phyloP scores from a whole-genome alignment of 768 basidiomycete species.

The Favolaschia claudopus region DNA sequence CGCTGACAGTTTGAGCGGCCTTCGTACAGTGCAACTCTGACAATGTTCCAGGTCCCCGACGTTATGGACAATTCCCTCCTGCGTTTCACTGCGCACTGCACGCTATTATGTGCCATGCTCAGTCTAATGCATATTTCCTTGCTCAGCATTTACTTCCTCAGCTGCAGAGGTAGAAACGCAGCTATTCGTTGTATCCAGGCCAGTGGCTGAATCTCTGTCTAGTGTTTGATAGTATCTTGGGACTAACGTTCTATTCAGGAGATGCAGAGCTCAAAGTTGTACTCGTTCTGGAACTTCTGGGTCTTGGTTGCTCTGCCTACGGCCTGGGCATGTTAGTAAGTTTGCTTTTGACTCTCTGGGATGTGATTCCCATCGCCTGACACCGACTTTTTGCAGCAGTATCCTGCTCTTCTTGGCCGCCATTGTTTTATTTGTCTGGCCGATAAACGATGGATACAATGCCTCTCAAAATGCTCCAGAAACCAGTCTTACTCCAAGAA shows the following conservation, averaged over 20 bases:
- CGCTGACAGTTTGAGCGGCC: neutral
- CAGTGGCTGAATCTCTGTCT: neutral
- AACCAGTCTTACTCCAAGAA: neutral
- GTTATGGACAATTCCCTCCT: neutral
- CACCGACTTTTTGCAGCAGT: no score
- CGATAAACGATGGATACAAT: neutral
- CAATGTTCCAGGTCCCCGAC: constrained; percentile 14
- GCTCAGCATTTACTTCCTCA: constrained; percentile 7
- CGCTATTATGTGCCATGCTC: constrained; percentile 8
- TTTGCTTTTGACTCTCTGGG: neutral
- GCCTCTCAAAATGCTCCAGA: neutral
- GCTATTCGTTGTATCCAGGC: constrained; percentile 6
- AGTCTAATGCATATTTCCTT: constrained; percentile 5
- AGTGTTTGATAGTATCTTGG: neutral
- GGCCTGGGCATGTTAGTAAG: constrained; percentile 13
- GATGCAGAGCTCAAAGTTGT: neutral
- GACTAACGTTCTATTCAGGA: constrained; percentile 5
- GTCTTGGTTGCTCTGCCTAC: constrained; percentile 6
- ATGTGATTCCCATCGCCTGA: neutral
- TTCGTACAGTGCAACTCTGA: constrained; percentile 13
- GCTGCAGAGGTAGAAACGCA: neutral
- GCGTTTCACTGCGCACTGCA: neutral
- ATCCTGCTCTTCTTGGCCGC: constrained; percentile 5
- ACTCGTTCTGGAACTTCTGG: constrained; percentile 11
- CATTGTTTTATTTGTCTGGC: constrained; percentile 16